Base-by-base conservation (phyloP, 163 green algal genomes). In the Smithsoniella earleae region DNA sequence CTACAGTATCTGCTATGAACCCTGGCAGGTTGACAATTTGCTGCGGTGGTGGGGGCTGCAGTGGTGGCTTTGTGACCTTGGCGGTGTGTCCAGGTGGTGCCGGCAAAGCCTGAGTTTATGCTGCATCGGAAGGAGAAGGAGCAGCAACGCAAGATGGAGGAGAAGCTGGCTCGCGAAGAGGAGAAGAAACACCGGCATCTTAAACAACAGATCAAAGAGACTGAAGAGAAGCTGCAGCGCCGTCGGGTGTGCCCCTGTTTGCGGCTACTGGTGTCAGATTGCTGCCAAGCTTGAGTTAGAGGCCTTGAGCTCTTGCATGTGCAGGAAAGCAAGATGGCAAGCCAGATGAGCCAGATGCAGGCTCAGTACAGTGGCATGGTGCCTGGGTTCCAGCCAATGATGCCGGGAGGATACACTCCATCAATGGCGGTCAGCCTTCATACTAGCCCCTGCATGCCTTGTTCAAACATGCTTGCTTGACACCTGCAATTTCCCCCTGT, bases 271-370 rank as follows among this genome's bases (percentile, higher is more conserved):
- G n/a, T n/a, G n/a, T n/a, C n/a, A n/a, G n/a, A n/a, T n/a, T n/a
- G n/a, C n/a, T n/a, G n/a, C n/a, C n/a, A n/a, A n/a, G n/a, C n/a
- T n/a, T n/a, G n/a, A n/a, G n/a, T n/a, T n/a, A n/a, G n/a, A n/a
- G n/a, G n/a, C n/a, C n/a, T 49, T 49, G 40, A 22, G 40, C 40
- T 49, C 40, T 13, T 49, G 40, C 40, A 6, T 16, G 8, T 69
- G 58, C 58, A 69, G 58, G 58, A 69, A 16, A 69, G 58, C 58
- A 69, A 69, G 58, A 43, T 69, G 27, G 30, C 40, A 31, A 69
- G 58, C 58, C 58, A 69, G 58, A 69, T 69, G 58, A 69, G 58
- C 58, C 58, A 69, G 58, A 49, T 49, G 40, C 40, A 49, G 40
- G 13, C 10, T 13, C 40, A 49, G 40, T 10, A 13, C 40, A 49